Evolutionary conservation across 2,329 filamentous ascomycete species (phyloP).

Genomic region (Cordyceps tenuipes): DNA sequence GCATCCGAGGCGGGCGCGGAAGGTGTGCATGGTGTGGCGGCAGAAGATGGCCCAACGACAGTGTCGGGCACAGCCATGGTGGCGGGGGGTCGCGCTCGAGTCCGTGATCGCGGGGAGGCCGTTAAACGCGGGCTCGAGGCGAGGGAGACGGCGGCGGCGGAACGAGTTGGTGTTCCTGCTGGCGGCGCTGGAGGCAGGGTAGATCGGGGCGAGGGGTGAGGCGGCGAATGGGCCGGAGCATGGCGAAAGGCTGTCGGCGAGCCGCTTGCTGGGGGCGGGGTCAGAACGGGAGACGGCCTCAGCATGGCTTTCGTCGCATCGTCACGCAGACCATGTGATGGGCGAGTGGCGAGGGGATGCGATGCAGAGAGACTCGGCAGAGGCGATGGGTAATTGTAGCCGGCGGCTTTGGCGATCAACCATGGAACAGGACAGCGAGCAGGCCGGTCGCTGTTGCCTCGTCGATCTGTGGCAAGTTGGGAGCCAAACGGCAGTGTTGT

Average conservation of each 20-base stretch:
- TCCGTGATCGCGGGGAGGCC: neutral
- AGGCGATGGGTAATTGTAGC: neutral
- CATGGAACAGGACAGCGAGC: neutral
- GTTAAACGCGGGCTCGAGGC: neutral
- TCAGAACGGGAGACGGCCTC: conserved; percentile 11
- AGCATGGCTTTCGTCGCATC: conserved; percentile 13
- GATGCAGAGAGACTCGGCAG: neutral
- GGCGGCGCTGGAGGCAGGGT: neutral
- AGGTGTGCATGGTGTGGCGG: neutral
- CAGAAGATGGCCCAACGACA: neutral
- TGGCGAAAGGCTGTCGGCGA: conserved; percentile 12
- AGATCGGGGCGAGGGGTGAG: conserved; percentile 4
- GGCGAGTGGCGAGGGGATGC: neutral
- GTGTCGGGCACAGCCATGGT: neutral
- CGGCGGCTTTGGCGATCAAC: neutral
- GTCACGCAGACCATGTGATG: conserved; percentile 4
- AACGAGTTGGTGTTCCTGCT: neutral
- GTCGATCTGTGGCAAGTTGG: neutral
- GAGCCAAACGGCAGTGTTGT: too few species aligned
- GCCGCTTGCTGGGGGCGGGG: conserved; percentile 4
- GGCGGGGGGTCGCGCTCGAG: neutral
- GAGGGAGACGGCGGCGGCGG: neutral
- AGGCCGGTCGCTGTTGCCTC: neutral
- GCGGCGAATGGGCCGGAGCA: conserved; percentile 8
- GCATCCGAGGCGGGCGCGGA: neutral